phyloP scores from a whole-genome alignment of 257 asterid species.

The Fraxinus cuspidata region DNA sequence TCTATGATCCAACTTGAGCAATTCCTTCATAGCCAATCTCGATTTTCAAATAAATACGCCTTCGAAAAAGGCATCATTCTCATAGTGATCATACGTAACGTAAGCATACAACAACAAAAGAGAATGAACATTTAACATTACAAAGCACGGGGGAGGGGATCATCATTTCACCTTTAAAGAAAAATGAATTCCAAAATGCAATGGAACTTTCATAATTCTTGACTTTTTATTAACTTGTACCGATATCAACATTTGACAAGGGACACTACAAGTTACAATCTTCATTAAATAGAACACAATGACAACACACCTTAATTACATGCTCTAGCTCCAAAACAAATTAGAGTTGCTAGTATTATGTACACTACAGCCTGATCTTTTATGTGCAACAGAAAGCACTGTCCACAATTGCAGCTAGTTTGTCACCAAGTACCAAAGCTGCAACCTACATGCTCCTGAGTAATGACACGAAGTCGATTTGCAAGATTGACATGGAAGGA shows the following conservation, averaged over 20 bases:
- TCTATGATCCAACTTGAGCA: background rate
- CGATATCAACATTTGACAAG: constrained; percentile 37
- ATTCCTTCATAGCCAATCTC: background rate
- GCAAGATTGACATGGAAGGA: constrained; percentile 3
- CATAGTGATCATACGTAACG: too few relatives aligned
- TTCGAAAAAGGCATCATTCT: too few relatives aligned
- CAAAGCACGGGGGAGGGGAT: background rate
- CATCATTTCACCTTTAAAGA: background rate
- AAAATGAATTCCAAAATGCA: background rate
- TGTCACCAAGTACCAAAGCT: constrained; percentile 92
- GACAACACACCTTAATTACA: constrained; percentile 29
- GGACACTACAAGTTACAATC: constrained; percentile 29
- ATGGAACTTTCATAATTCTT: background rate
- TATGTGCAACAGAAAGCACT: constrained; percentile 46
- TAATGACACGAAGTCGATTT: too few relatives aligned
- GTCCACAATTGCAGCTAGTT: constrained; percentile 16
- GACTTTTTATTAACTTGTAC: constrained; percentile 5
- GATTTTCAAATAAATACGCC: too few relatives aligned
- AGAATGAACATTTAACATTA: too few relatives aligned
- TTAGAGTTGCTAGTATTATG: background rate
- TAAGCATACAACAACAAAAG: too few relatives aligned
- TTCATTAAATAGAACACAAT: constrained; percentile 24
- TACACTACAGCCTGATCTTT: constrained; percentile 17
- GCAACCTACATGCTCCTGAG: constrained; percentile 53
- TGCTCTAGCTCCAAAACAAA: constrained; percentile 30